Base-by-base conservation (phyloP, 2,329 filamentous ascomycete genomes). In the Didymella keratinophila region DNA sequence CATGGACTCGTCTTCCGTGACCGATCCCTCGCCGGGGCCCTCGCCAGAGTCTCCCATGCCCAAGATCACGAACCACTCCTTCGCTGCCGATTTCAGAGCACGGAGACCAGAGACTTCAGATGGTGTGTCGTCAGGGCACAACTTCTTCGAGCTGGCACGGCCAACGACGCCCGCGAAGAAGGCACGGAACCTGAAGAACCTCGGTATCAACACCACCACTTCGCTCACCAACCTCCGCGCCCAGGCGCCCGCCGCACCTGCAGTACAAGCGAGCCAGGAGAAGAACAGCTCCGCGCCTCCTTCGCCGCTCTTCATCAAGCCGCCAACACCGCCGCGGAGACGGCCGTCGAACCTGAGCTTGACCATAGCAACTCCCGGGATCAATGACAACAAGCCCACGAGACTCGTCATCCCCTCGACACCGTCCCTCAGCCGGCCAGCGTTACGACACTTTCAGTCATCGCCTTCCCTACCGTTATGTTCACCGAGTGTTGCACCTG, bases 1-100 rank as follows among this genome's bases (percentile, higher is more conserved):
- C 20, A 92, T 94, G 63, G 94, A 97, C 78, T 96, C 93, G 5
- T 94, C 92, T 9, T 91, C 92, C 28, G 84, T 95, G 47, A 93
- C 93, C 28, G 94, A 98, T 69, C 89, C 92, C 8, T 97, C 94
- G 5, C 93, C 95, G 3, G 94, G 51, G 92, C 93, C 21, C 6
- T 97, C 94, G 1, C 94, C 94, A 9, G 93, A 97, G 77, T 97
- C 95, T 2, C 92, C 93, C 1, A 82, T 90, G 53, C 89, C 90
- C 56, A 82, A 93, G 54, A 85, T 89, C 54, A 88, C 91, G 3
- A 82, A 92, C 43, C 87, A 86, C 47, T 87, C 88, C 14, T 92
- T 90, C 68, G 83, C 87, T 1, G 83, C 85, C 4, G 86, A 87
- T 68, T 76, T 80, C 36, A 69, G 79, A 50, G 78, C 76, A 11